A percentile compares a stretch with the other conserved stretches of the same genome.
These are phyloP conservation scores for Lepiota subincarnata DNA, from an alignment of 768 basidiomycete species.

Conservation along the genomic window DNA sequence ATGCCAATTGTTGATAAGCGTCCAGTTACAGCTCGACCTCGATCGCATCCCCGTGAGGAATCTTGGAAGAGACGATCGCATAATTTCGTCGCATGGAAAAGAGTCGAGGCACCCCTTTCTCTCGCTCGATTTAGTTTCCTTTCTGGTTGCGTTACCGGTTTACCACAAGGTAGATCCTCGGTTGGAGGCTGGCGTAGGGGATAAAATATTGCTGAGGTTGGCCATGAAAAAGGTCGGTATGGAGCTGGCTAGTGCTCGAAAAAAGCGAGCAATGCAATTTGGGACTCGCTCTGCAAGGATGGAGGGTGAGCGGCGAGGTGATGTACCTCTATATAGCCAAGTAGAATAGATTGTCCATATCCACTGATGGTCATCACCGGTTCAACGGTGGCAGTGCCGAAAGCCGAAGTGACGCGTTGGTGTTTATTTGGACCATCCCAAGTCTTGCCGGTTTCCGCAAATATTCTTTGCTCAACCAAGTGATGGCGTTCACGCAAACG, in stretches of 20 bases:
- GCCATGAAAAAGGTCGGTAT: conserved; percentile 74
- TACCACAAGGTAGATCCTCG: conserved; percentile 79
- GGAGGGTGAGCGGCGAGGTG: conserved; percentile 63
- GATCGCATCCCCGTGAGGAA: conserved; percentile 86
- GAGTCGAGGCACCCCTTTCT: conserved; percentile 92
- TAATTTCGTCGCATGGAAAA: conserved; percentile 87
- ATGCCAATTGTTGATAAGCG: background rate
- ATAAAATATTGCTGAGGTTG: conserved; percentile 81
- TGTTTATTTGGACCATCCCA: conserved; percentile 14
- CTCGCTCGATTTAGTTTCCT: conserved; percentile 71
- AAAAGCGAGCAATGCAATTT: conserved; percentile 97
- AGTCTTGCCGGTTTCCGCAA: conserved; percentile 8
- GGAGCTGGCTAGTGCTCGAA: conserved; percentile 64
- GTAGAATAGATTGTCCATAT: conserved; percentile 19
- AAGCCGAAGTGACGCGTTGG: conserved; percentile 16
- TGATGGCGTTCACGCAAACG: conserved; percentile 49
- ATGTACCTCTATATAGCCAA: conserved; percentile 36
- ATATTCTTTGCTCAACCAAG: conserved; percentile 10
- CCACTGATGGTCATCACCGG: conserved; percentile 5
- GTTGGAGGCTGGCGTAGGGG: conserved; percentile 72
- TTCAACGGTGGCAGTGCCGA: conserved; percentile 4
- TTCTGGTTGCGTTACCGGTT: conserved; percentile 75
- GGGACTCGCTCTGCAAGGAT: conserved; percentile 85
- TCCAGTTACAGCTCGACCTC: conserved; percentile 84
- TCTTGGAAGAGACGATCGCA: conserved; percentile 90